A percentile compares a stretch with the other conserved stretches of the same genome.
Conservation (phyloP, 1,284 basidiomycete species). For the Boletus albobrunnescens region DNA sequence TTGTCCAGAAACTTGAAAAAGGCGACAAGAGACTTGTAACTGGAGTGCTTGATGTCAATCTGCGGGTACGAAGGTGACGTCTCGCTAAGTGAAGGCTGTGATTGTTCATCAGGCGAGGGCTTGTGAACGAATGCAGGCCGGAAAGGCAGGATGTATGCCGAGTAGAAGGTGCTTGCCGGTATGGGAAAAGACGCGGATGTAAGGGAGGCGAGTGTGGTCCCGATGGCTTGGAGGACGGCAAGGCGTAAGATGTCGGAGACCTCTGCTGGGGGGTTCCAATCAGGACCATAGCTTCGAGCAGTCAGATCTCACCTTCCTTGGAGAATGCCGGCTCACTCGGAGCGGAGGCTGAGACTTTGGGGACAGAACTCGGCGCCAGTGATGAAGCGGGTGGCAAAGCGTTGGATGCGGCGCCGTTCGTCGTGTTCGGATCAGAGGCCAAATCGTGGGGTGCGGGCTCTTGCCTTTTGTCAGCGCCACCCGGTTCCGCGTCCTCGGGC, state of each 20-base stretch:
- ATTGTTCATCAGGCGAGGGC: constrained; percentile 29
- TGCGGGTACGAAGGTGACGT: constrained; percentile 37
- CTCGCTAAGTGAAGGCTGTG: constrained; percentile 28
- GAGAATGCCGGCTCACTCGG: constrained; percentile 13
- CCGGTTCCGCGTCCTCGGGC: constrained; percentile 10
- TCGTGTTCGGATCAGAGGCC: constrained; percentile 15
- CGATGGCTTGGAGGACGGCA: constrained; percentile 69
- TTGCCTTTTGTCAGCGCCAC: constrained; percentile 1
- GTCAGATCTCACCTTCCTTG: constrained; percentile 26
- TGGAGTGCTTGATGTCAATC: constrained; percentile 63
- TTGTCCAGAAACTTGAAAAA: constrained; percentile 78
- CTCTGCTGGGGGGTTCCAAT: constrained; percentile 38
- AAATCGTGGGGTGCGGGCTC: constrained; percentile 14
- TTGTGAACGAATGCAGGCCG: constrained; percentile 51
- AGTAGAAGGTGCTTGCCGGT: constrained; percentile 72
- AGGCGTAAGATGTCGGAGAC: constrained; percentile 63
- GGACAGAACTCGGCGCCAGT: constrained; percentile 1
- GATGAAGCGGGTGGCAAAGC: constrained; percentile 7
- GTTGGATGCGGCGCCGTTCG: constrained; percentile 6
- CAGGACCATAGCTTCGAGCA: neutral
- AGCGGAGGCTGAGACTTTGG: constrained; percentile 8
- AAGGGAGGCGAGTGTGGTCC: constrained; percentile 44
- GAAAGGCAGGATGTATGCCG: constrained; percentile 70
- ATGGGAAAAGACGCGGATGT: constrained; percentile 66
- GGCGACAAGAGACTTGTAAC: constrained; percentile 73